phyloP scores from a whole-genome alignment of 257 asterid species.

The Scutellaria barbata region DNA sequence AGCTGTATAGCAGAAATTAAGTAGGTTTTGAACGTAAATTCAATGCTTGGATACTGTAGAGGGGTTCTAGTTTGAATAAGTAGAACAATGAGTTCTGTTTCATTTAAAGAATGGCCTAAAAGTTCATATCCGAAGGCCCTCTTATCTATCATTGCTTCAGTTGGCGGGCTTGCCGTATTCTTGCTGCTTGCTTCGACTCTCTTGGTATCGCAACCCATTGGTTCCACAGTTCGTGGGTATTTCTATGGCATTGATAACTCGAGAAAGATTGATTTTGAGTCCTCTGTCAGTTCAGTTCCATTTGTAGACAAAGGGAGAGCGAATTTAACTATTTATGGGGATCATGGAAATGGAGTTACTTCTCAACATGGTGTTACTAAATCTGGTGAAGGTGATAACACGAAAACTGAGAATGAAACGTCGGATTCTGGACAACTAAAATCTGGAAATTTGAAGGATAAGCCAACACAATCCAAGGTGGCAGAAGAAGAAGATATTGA shows the following conservation, averaged over 20 bases:
- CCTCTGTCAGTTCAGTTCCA: slow-evolving; percentile 15
- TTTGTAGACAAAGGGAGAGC: slow-evolving; percentile 30
- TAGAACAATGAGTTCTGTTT: slow-evolving; percentile 52
- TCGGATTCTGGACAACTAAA: slow-evolving; percentile 36
- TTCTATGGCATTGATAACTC: slow-evolving; percentile 49
- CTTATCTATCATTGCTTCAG: slow-evolving; percentile 57
- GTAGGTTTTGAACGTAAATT: slow-evolving; percentile 23
- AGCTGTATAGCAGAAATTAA: slow-evolving; percentile 7
- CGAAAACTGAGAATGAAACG: slow-evolving; percentile 30
- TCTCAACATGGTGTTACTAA: slow-evolving; percentile 35
- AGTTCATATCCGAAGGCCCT: slow-evolving; percentile 64
- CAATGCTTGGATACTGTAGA: slow-evolving; percentile 35
- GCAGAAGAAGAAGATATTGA: slow-evolving; percentile 33
- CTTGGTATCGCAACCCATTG: slow-evolving; percentile 67
- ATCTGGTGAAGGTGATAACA: slow-evolving; percentile 35
- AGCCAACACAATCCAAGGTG: slow-evolving; percentile 25
- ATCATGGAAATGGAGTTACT: slow-evolving; percentile 31
- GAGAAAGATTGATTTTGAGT: slow-evolving; percentile 30
- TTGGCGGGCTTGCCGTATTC: slow-evolving; percentile 72
- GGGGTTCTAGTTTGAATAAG: slow-evolving; percentile 28
- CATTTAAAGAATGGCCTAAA: slow-evolving; percentile 53
- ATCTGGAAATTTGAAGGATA: slow-evolving; percentile 33
- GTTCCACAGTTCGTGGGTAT: slow-evolving; percentile 56
- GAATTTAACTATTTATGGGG: slow-evolving; percentile 23
- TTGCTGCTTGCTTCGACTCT: slow-evolving; percentile 72